These are phyloP conservation scores for Sarocladium brachiariae DNA, from an alignment of 2,329 filamentous ascomycete genomes.

Conservation along the genomic window DNA sequence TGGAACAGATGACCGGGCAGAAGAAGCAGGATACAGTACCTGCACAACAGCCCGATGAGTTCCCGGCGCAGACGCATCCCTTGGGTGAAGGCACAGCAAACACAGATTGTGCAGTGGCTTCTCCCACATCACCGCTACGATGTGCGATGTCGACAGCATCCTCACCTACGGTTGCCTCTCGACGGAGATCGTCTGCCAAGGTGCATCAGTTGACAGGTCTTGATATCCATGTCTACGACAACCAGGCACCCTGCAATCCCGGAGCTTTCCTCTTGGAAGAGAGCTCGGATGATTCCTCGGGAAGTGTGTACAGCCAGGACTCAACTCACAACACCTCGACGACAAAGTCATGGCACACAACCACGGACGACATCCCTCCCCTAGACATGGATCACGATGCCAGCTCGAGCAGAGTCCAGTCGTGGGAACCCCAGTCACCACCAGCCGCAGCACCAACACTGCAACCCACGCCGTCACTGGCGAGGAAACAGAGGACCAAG, in stretches of 20 bases:
- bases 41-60: background rate
- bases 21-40: background rate
- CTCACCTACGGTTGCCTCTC: slow-evolving; percentile 16
- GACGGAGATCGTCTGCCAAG: slow-evolving; percentile 23
- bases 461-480: background rate
- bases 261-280: background rate
- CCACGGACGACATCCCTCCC: background rate
- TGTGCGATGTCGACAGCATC: slow-evolving; percentile 2
- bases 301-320: slow-evolving; percentile 2
- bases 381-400: background rate
- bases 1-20: background rate
- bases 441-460: background rate
- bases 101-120: background rate
- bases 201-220: slow-evolving; percentile 35
- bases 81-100: background rate
- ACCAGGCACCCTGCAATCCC: slow-evolving; percentile 8
- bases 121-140: slow-evolving; percentile 10
- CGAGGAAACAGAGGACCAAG: background rate
- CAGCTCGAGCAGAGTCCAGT: slow-evolving; percentile 15
- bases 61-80: background rate
- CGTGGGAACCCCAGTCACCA: slow-evolving; percentile 17
- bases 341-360: slow-evolving; percentile 1
- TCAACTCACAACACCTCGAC: background rate
- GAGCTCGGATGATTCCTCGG: background rate
- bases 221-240: slow-evolving; percentile 25